These are phyloP conservation scores for Neonectria coccinea DNA, from an alignment of 2,329 filamentous ascomycete species.

Conservation along the genomic window DNA sequence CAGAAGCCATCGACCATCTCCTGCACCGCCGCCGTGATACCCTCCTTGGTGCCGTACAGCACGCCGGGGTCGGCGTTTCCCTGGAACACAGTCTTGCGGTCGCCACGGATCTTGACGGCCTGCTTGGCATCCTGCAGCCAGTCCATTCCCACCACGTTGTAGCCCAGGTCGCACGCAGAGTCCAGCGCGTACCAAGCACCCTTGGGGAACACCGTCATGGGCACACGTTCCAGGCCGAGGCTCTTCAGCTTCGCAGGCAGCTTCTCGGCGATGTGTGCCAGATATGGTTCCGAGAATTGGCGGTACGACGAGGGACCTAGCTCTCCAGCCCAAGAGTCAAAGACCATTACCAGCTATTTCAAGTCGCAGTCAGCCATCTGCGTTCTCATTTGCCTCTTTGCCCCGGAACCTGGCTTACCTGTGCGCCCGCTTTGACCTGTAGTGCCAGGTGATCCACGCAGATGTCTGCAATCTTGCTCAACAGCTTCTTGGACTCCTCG, in stretches of 20 bases:
- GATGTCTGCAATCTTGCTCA: slow-evolving; percentile 92
- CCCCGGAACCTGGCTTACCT: slow-evolving; percentile 63
- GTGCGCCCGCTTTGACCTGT: slow-evolving; percentile 93
- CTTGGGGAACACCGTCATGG: slow-evolving; percentile 98
- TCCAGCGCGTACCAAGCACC: slow-evolving; percentile 96
- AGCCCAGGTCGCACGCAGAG: slow-evolving; percentile 86
- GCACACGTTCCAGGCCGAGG: slow-evolving; percentile 81
- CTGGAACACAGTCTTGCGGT: slow-evolving; percentile 82
- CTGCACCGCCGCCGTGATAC: slow-evolving; percentile 85
- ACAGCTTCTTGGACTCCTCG: slow-evolving; percentile 80
- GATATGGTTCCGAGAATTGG: slow-evolving; percentile 86
- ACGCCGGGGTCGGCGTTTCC: slow-evolving; percentile 97
- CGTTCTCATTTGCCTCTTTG: background rate
- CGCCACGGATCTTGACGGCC: slow-evolving; percentile 81
- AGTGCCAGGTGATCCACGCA: slow-evolving; percentile 95
- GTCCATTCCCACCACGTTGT: slow-evolving; percentile 93
- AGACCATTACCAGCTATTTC: slow-evolving; percentile 85
- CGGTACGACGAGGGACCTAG: slow-evolving; percentile 86
- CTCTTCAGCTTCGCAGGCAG: slow-evolving; percentile 80
- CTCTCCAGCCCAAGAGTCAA: slow-evolving; percentile 98
- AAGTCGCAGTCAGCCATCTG: background rate
- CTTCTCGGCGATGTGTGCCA: slow-evolving; percentile 84
- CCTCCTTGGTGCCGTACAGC: slow-evolving; percentile 84
- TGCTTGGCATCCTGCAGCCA: slow-evolving; percentile 93
- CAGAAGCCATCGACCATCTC: slow-evolving; percentile 90